phyloP scores from a whole-genome alignment of 495 filamentous ascomycete species.

The Platismatia glauca region DNA sequence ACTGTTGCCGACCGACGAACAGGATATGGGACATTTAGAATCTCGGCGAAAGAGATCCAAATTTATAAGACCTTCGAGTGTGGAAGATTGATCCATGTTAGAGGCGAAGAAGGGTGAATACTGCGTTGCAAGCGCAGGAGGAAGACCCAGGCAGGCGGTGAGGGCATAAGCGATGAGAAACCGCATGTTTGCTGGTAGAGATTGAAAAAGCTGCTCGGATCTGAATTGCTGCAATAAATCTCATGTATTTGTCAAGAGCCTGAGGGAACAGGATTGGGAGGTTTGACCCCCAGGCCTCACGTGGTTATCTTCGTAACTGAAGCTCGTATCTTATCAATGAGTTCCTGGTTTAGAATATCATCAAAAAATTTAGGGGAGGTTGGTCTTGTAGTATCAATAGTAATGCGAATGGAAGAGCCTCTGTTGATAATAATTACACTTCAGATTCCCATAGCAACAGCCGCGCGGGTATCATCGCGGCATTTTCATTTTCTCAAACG shows the following conservation, averaged over 20 bases:
- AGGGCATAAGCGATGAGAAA: not conserved
- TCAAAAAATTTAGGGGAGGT: not conserved
- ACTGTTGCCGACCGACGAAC: constrained; percentile 14
- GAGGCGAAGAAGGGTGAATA: constrained; percentile 16
- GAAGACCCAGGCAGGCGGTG: not conserved
- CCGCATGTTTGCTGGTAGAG: not conserved
- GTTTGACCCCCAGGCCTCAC: not conserved
- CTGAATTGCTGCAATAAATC: not conserved
- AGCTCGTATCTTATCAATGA: not conserved
- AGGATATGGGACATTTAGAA: constrained; percentile 19
- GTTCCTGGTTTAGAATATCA: not conserved
- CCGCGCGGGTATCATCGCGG: constrained; percentile 4
- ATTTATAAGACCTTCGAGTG: constrained; percentile 2
- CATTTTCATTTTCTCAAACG: not conserved
- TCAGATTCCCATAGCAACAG: constrained; percentile 8
- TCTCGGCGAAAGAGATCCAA: constrained; percentile 20
- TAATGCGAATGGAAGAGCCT: not conserved
- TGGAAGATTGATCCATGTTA: not conserved
- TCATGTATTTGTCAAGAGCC: not conserved
- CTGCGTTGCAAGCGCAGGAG: constrained; percentile 4
- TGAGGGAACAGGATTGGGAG: not conserved
- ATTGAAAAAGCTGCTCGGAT: not conserved
- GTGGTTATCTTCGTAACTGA: not conserved
- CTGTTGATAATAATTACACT: constrained; percentile 3
- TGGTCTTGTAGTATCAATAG: not conserved